Conservation (phyloP, 306 rosid species). For the Quercus aquifolioides region DNA sequence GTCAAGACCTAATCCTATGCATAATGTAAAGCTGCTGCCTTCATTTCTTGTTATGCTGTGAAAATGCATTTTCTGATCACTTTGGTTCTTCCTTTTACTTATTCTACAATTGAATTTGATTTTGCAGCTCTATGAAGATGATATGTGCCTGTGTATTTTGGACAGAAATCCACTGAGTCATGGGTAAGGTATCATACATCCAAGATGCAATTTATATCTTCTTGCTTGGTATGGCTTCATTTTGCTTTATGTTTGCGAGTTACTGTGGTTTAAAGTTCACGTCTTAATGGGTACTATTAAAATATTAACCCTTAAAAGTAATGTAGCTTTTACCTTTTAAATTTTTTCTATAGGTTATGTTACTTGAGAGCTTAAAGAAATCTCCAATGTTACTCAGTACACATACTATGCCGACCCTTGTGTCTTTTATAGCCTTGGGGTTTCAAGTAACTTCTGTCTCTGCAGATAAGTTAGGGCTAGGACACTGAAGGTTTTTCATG, state of each 20-base stretch:
- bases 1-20: not conserved
- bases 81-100: constrained; percentile 10
- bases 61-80: constrained; percentile 11
- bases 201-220: constrained; percentile 24
- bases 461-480: not conserved
- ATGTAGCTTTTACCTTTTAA: not conserved
- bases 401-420: not conserved
- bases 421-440: not conserved
- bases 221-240: constrained; percentile 4
- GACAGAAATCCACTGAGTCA: constrained; percentile 78
- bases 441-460: not conserved
- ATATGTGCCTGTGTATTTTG: constrained; percentile 80
- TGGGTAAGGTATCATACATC: constrained; percentile 90
- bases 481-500: not conserved
- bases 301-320: not conserved
- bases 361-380: not conserved
- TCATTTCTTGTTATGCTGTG: not conserved
- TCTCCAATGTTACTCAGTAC: not conserved
- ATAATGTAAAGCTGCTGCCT: constrained; percentile 1
- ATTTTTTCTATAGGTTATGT: not conserved
- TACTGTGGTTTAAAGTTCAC: not conserved
- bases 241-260: constrained; percentile 11
- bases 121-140: constrained; percentile 92
- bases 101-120: constrained; percentile 14
- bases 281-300: not conserved